Evolutionary conservation across 78 protist genomes (phyloP), one percentile per base, ranked within the genome.

Genomic region (Neovahlkampfia damariscottae): DNA sequence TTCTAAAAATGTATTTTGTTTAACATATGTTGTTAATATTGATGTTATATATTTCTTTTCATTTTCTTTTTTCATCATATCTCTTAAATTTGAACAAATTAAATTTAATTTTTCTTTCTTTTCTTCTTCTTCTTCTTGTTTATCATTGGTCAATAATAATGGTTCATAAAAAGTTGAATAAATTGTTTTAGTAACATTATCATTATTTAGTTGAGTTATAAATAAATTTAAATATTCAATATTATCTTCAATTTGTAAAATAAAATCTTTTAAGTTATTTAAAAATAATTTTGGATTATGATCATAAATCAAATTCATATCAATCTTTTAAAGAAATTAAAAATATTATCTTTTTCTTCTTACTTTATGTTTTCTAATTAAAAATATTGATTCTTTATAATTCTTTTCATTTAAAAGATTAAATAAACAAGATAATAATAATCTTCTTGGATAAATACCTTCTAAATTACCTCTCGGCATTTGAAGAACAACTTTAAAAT

Each of bases 391-490:
- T 6, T 6, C 78, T 8, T 29, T n/a, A 3, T 6, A 77, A 27
- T 6, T 34, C 39, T 72, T 41, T 81, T 8, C 5, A 9, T 58
- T 50, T 41, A 84, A 38, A 27, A 19, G 1, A 10, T 35, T n/a
- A 3, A 79, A 7, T 35, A 81, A 36, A 28, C 58, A 58, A 38
- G 68, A 29, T 32, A 85, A 74, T 10, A 87, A 76, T 0, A 89
- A 59, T 7, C 72, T 67, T 1, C 87, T 78, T 0, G 94, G 94
- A 37, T 82, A 8, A 34, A 87, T 84, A 0, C 85, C 79, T 58
- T 90, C 91, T 19, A 90, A 74, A 28, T 87, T 90, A 40, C 91
- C 94, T 34, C 91, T 70, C 5, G 91, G 94, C 91, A 86, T 87
- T 79, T 86, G 69, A 29, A 74, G 67, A 3, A 74, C 69, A 30